A percentile compares a stretch with the other conserved stretches of the same genome.
These are phyloP conservation scores for Macroventuria anomochaeta DNA, from an alignment of 2,329 filamentous ascomycete genomes.

Conservation along the genomic window DNA sequence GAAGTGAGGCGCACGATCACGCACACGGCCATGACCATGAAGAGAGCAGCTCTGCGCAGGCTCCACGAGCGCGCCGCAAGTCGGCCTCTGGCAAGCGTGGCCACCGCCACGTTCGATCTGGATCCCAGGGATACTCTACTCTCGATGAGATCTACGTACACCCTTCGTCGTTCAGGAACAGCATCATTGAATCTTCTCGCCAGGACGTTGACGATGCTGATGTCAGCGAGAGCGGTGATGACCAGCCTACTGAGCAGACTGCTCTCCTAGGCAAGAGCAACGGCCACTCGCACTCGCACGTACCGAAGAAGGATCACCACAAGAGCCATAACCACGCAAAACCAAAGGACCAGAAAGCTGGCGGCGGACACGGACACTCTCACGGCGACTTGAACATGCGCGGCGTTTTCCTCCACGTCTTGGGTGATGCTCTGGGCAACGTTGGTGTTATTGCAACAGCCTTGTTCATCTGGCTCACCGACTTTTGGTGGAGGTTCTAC, in stretches of 20 bases:
- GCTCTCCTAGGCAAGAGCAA: slow-evolving; percentile 44
- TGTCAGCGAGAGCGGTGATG: slow-evolving; percentile 64
- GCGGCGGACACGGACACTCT: slow-evolving; percentile 72
- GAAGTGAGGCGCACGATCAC: slow-evolving; percentile 54
- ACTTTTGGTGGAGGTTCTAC: slow-evolving; percentile 82
- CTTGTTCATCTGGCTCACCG: slow-evolving; percentile 88
- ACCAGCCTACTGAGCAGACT: slow-evolving; percentile 52
- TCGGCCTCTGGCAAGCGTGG: slow-evolving; percentile 41
- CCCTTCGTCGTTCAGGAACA: slow-evolving; percentile 87
- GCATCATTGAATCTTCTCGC: slow-evolving; percentile 85
- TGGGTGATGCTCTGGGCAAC: slow-evolving; percentile 86
- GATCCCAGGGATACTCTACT: slow-evolving; percentile 58
- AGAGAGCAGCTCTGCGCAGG: slow-evolving; percentile 49
- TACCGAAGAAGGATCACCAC: slow-evolving; percentile 56
- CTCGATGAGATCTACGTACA: slow-evolving; percentile 81
- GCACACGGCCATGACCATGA: slow-evolving; percentile 52
- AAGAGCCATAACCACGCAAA: slow-evolving; percentile 81
- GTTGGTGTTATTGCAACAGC: slow-evolving; percentile 84
- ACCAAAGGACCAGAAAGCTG: slow-evolving; percentile 67
- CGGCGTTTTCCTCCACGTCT: slow-evolving; percentile 71
- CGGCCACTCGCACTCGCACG: slow-evolving; percentile 20
- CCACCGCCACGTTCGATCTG: slow-evolving; percentile 68
- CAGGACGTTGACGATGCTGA: slow-evolving; percentile 61
- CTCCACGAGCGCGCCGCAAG: slow-evolving; percentile 27
- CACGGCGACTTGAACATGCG: slow-evolving; percentile 94